phyloP scores from a whole-genome alignment of 371 early-diverging fungal genomes.

The Haplosporangium sp. region DNA sequence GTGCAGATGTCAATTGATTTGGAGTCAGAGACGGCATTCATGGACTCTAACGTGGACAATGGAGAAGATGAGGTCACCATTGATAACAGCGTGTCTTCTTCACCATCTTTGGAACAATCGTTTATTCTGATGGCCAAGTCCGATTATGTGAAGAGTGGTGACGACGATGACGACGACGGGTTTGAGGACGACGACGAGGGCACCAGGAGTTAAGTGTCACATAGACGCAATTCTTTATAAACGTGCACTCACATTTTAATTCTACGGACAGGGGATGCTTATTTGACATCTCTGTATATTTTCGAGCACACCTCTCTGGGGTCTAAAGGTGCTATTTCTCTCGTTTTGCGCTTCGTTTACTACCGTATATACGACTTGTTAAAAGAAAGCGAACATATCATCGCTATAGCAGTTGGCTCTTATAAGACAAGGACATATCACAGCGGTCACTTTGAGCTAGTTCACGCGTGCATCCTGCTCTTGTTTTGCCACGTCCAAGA shows the following conservation, averaged over 20 bases:
- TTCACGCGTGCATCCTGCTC: slow-evolving; percentile 34
- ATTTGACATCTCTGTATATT: too few species aligned
- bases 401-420: too few species aligned
- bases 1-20: background rate
- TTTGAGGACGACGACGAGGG: background rate
- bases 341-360: too few species aligned
- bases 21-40: background rate
- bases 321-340: too few species aligned
- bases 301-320: too few species aligned
- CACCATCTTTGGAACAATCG: slow-evolving; percentile 7
- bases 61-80: slow-evolving; percentile 18
- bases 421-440: slow-evolving; percentile 16
- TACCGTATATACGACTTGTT: background rate
- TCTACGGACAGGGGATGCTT: too few species aligned
- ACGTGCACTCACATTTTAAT: too few species aligned
- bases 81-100: background rate
- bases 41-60: slow-evolving; percentile 11
- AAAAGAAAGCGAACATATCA: background rate
- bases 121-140: slow-evolving; percentile 11
- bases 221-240: too few species aligned
- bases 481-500: slow-evolving; percentile 24
- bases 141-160: slow-evolving; percentile 4
- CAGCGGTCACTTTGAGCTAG: slow-evolving; percentile 45
- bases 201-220: too few species aligned
- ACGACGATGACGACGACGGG: background rate